These are phyloP conservation scores for Ascochyta pisi DNA, from an alignment of 2,329 filamentous ascomycete genomes.

Conservation along the genomic window DNA sequence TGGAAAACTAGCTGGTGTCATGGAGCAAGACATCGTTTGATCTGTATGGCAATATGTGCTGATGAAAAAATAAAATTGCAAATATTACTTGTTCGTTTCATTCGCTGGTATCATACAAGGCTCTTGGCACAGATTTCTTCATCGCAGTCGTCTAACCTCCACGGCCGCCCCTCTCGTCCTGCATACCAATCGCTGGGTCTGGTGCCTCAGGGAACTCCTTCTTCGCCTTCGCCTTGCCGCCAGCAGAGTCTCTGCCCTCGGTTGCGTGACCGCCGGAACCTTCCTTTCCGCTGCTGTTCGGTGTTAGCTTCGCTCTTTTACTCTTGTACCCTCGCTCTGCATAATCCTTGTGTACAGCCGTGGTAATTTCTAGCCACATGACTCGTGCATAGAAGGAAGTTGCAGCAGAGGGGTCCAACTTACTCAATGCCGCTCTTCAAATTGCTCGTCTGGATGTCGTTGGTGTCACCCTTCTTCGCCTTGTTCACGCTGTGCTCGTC, in stretches of 20 bases:
- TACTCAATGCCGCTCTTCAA: conserved; percentile 43
- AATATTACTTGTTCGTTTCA: background rate
- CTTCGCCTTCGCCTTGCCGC: conserved; percentile 52
- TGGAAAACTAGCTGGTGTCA: too few species aligned
- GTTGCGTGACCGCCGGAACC: conserved; percentile 52
- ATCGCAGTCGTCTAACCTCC: conserved; percentile 37
- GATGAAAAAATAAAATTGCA: too few species aligned
- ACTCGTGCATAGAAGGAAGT: background rate
- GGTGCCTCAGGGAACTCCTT: conserved; percentile 57
- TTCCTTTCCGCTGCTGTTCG: background rate
- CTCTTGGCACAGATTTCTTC: too few species aligned
- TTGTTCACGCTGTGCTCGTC: conserved; percentile 28
- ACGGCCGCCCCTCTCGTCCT: conserved; percentile 58
- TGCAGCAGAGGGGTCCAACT: conserved; percentile 17
- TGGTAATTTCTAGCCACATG: too few species aligned
- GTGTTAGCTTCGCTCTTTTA: conserved; percentile 27
- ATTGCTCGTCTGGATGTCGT: conserved; percentile 46
- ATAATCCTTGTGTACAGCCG: background rate
- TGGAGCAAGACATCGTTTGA: background rate
- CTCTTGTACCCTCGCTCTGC: conserved; percentile 2
- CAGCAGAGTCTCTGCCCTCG: conserved; percentile 46
- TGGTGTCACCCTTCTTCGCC: conserved; percentile 41
- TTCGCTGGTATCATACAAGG: background rate
- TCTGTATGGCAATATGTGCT: background rate
- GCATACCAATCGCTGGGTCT: conserved; percentile 57